Evolutionary conservation across 1,139 yeast genomes (phyloP), one percentile per base, ranked within the genome.

Genomic region (Blastobotrys capitulatus): DNA sequence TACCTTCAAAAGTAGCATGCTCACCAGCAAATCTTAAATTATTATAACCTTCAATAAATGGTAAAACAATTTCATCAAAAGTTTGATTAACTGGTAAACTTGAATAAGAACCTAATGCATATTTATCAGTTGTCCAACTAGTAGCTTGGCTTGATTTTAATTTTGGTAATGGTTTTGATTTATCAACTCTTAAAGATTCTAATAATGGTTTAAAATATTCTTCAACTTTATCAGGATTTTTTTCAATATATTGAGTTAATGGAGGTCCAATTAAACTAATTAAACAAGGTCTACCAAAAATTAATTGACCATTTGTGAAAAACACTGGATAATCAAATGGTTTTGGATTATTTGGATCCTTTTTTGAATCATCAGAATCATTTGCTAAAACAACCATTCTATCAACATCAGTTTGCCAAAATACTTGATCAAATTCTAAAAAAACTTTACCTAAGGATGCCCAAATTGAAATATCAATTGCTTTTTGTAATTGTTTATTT

Each of bases 371-470:
- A 25, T 12, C 10, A 27, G 20, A 38, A 42, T 63, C 48, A n/a
- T 47, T 49, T 8, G 47, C 56, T 27, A 61, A 69, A 1, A 80
- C 72, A 34, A 74, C 66, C 54, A 80, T 75, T 44, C 85, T 65
- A 60, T 83, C 89, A 2, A 52, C 47, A 10, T 56, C 63, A 2
- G 59, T 60, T 43, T 78, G 75, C 96, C 96, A 87, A 74, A 86
- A 85, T 1, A 77, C 69, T 1, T 65, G 53, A 12, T 78, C 81
- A 61, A 87, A 88, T 62, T 85, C 94, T 56, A 88, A 75, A 0
- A 85, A 70, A 6, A 86, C 82, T 65, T 88, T 88, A 0, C 96
- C 96, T 46, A 88, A 67, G 0, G 86, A 78, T 0, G 88, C 90
- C 64, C 80, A 82, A 57, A 82, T 83, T 52, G 83, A 73, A 3